Evolutionary conservation across 495 filamentous ascomycete species (phyloP).

Genomic region (Daldinia vernicosa): DNA sequence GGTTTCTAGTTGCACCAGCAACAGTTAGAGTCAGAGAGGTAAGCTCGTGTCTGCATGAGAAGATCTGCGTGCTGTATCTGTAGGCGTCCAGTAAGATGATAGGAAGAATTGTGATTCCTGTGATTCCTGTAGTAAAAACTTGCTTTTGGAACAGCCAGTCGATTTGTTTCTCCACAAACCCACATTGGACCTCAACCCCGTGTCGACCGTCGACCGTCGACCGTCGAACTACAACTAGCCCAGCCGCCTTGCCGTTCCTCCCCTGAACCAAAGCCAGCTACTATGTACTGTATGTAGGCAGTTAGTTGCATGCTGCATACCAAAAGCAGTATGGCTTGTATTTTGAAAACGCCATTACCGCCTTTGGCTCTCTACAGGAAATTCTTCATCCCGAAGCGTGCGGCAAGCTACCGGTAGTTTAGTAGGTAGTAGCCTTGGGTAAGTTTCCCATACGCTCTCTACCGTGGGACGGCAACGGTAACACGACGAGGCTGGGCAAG

Average conservation of each 20-base stretch:
- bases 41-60: conserved; percentile 38
- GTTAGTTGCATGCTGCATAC: conserved; percentile 14
- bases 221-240: conserved; percentile 6
- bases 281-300: too few relatives aligned
- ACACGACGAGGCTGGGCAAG: conserved; percentile 29
- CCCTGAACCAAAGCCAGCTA: conserved; percentile 1
- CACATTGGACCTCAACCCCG: conserved; percentile 7
- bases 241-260: conserved; percentile 20
- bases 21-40: conserved; percentile 19
- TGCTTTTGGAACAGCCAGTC: conserved; percentile 26
- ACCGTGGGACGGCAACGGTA: conserved; percentile 17
- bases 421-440: not conserved
- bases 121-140: conserved; percentile 23
- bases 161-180: conserved; percentile 27
- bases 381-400: conserved; percentile 14
- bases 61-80: conserved; percentile 36
- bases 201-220: too few relatives aligned
- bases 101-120: conserved; percentile 30
- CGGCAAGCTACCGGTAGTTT: conserved; percentile 24
- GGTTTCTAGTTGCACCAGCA: conserved; percentile 26
- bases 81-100: conserved; percentile 33
- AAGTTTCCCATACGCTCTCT: conserved; percentile 4
- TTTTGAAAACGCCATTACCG: not conserved
- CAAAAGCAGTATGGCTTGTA: conserved; percentile 9
- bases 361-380: not conserved